These are phyloP conservation scores for Aspergillus avenaceus DNA, from an alignment of 495 filamentous ascomycete species.

Conservation along the genomic window DNA sequence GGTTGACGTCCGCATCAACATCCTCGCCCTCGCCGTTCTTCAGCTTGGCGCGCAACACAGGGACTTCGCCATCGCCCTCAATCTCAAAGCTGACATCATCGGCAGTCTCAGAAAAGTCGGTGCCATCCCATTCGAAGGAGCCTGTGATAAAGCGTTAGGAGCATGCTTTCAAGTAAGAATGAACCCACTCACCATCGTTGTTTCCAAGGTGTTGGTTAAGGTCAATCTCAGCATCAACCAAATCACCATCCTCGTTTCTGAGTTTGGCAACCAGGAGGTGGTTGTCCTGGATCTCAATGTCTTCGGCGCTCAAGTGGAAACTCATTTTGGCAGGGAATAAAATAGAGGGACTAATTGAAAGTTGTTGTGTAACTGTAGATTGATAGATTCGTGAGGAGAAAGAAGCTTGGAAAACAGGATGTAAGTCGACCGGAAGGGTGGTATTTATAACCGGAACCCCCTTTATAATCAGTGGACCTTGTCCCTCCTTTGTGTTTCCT, in stretches of 20 bases:
- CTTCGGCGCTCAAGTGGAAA: constrained; percentile 37
- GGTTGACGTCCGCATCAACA: constrained; percentile 32
- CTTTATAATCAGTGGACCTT: too few relatives aligned
- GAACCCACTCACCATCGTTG: constrained; percentile 31
- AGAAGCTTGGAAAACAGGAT: neutral
- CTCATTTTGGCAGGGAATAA: constrained; percentile 26
- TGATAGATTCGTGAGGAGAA: neutral
- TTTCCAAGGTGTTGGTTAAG: constrained; percentile 42
- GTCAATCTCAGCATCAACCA: constrained; percentile 31
- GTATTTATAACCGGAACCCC: too few relatives aligned
- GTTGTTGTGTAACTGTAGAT: neutral
- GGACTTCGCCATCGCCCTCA: constrained; percentile 37
- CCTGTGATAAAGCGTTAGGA: constrained; percentile 22
- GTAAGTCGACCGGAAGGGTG: too few relatives aligned
- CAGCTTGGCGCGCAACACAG: constrained; percentile 36
- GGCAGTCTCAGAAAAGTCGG: constrained; percentile 35
- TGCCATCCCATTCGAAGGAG: constrained; percentile 40
- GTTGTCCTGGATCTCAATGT: constrained; percentile 37
- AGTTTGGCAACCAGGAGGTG: constrained; percentile 37
- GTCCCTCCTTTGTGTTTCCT: too few relatives aligned
- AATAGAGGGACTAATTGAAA: neutral
- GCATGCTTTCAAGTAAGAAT: neutral
- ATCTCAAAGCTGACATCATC: constrained; percentile 31
- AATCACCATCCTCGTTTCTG: constrained; percentile 22
- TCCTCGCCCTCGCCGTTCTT: constrained; percentile 19